A percentile compares a stretch with the other conserved stretches of the same genome.
Conservation (phyloP, 139 green algal genomes). For the Chlorella sp. region DNA sequence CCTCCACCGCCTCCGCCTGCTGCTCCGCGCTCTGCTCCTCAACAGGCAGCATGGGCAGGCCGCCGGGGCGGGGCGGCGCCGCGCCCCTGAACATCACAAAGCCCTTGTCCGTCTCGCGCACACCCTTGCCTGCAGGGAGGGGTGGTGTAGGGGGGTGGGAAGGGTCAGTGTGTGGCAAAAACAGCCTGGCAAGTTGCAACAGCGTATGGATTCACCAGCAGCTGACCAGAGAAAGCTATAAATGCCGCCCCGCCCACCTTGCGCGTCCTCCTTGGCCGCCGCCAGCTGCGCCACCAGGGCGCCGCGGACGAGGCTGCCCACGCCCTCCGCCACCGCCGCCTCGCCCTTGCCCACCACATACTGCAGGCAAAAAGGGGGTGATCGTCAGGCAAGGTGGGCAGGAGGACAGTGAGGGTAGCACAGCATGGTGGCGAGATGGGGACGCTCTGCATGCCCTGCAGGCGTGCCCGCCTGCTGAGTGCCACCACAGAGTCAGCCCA, state of each 20-base stretch:
- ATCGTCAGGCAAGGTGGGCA: too few relatives aligned
- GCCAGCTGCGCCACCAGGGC: neutral
- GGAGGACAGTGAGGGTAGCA: too few relatives aligned
- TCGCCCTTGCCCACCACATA: slow-evolving; percentile 5
- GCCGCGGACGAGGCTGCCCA: neutral
- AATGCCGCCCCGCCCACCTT: slow-evolving; percentile 9
- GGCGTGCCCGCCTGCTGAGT: too few relatives aligned
- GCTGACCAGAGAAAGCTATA: too few relatives aligned
- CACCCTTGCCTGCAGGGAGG: slow-evolving; percentile 14
- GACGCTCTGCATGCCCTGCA: too few relatives aligned
- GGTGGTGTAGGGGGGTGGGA: neutral
- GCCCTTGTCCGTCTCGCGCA: slow-evolving; percentile 18
- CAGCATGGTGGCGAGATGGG: too few relatives aligned
- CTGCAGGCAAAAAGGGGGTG: too few relatives aligned
- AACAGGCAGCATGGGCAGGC: slow-evolving; percentile 17
- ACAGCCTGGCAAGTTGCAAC: too few relatives aligned
- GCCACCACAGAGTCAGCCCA: too few relatives aligned
- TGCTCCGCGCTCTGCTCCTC: slow-evolving; percentile 36
- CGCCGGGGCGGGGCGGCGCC: neutral
- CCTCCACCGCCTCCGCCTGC: slow-evolving; percentile 32
- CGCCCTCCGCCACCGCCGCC: neutral
- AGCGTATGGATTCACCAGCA: too few relatives aligned
- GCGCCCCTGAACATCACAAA: slow-evolving; percentile 29
- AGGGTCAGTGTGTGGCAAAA: too few relatives aligned
- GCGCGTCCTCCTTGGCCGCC: slow-evolving; percentile 22